Evolutionary conservation across 108 stramenopile genomes (phyloP), one percentile per base, ranked within the genome.

Genomic region (Conticribra guillardii): DNA sequence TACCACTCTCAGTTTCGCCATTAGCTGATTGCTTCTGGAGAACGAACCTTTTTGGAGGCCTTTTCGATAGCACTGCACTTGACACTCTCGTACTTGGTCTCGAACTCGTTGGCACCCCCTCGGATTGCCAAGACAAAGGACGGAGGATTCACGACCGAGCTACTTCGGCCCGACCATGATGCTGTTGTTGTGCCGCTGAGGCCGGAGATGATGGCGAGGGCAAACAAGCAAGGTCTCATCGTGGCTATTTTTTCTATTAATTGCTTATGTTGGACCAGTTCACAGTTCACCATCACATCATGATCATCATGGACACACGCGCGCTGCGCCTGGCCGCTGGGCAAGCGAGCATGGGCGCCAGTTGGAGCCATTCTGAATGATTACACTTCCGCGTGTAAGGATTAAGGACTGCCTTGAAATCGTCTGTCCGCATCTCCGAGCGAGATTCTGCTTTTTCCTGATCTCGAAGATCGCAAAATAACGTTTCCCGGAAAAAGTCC

Each of bases 11-110:
- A n/a, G n/a, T n/a, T n/a, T n/a, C n/a, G n/a, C n/a, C n/a, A n/a
- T n/a, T n/a, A n/a, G n/a, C n/a, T n/a, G n/a, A n/a, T n/a, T n/a
- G n/a, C n/a, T n/a, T n/a, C 18, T 28, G 34, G 47, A 15, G 49
- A 37, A 64, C 75, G 0, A 24, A 82, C 80, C 80, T 82, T 82
- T 22, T 32, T 66, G 18, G 62, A 41, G 21, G 76, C 76, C 66
- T 69, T 74, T 28, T 82, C 81, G 9, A 82, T 30, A 21, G 62
- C 67, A 32, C 54, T 45, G 50, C 48, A 31, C 45, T 82, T 82
- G 60, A 74, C 45, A 31, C 28, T 58, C 31, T 82, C 81, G 62
- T 61, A 72, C 45, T 45, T 68, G 44, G 73, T 53, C 45, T 69
- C 67, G 48, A 55, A 76, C 26, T 76, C 64, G 33, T 60, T 74